Conservation (phyloP, 495 filamentous ascomycete genomes). For the Wilcoxina mikolae region DNA sequence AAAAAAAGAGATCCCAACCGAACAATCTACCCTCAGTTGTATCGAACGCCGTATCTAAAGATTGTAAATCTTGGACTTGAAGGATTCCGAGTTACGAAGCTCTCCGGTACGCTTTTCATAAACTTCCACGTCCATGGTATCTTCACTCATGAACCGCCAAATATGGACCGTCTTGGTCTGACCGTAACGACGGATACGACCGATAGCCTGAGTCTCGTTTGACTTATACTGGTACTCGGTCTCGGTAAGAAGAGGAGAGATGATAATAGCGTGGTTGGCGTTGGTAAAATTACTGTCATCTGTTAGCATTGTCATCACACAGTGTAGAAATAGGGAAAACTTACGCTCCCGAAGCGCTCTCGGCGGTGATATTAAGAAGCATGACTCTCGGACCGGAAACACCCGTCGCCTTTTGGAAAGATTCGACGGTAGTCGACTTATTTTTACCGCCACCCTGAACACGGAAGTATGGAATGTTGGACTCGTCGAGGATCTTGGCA, state of each 20-base stretch:
- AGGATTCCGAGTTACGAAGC: conserved; percentile 43
- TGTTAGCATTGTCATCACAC: conserved; percentile 15
- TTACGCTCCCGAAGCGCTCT: conserved; percentile 56
- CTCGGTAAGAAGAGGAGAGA: conserved; percentile 42
- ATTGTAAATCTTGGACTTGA: conserved; percentile 40
- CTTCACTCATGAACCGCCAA: conserved; percentile 49
- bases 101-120: conserved; percentile 41
- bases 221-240: conserved; percentile 45
- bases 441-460: conserved; percentile 16
- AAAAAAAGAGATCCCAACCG: no score
- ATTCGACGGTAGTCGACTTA: conserved; percentile 30
- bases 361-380: conserved; percentile 49
- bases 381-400: conserved; percentile 37
- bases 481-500: conserved; percentile 20
- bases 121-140: conserved; percentile 58
- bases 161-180: conserved; percentile 52
- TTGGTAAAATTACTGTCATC: conserved; percentile 49
- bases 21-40: no score
- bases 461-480: conserved; percentile 18
- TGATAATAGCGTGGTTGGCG: conserved; percentile 67
- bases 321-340: conserved; percentile 19
- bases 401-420: conserved; percentile 32
- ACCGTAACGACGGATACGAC: conserved; percentile 50
- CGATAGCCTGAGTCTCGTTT: conserved; percentile 55
- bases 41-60: no score